Evolutionary conservation across 768 basidiomycete genomes (phyloP), one percentile per base, ranked within the genome.

Genomic region (Tubosaeta sp.): DNA sequence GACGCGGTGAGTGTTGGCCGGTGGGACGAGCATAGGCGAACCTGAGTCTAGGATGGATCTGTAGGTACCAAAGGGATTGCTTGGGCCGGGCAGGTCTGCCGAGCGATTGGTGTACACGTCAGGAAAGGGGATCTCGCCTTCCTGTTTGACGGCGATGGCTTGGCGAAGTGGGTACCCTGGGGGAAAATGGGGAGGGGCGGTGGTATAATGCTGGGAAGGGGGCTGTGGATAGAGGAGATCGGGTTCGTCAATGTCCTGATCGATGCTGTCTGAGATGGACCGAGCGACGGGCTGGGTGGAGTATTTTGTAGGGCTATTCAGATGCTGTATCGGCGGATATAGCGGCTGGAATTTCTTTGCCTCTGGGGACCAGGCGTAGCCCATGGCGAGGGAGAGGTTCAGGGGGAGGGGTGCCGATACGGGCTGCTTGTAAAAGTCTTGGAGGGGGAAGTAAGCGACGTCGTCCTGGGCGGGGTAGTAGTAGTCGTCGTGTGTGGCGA

Each of bases 281-380:
- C 32, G 57, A 54, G 37, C 50, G 68, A 17, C 39, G 14, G 16
- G 58, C 8, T 63, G 29, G 46, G 42, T 29, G 29, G 29, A 29
- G 29, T 29, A 29, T 29, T 29, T 29, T 29, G 29, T 29, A 26
- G 61, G 53, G 63, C 51, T 59, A 60, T 52, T 10, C 2, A 39
- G 9, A 5, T 66, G 66, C 58, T 68, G 67, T 59, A 57, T 55
- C 59, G 65, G 65, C 32, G 67, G 56, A 69, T 60, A 71, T 58
- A 67, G 57, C 69, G 65, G 68, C 54, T 71, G 69, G 44, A 71
- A 69, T 60, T 71, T 69, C 60, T 71, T 69, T 1, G 57, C 48
- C 31, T 68, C 63, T 0, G 63, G 63, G 6, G 69, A 69, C 65
- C 65, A 69, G 0, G 63, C 51, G 34, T 71, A 71, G 2, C 57